Evolutionary conservation across 176 grass and related monocot genomes (phyloP).

Genomic region (Eleusine indica): DNA sequence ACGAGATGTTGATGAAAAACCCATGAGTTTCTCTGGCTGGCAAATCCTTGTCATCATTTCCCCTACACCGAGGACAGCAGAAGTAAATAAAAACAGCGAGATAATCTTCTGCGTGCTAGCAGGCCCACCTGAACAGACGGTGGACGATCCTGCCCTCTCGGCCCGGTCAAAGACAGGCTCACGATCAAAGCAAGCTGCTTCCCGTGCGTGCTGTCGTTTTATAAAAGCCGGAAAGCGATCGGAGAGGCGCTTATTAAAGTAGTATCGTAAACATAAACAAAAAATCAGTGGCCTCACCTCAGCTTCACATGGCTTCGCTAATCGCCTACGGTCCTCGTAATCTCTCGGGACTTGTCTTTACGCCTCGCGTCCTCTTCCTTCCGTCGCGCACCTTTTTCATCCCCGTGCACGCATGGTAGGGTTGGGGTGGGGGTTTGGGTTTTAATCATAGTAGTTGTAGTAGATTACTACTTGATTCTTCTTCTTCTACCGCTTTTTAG

Average conservation of each 20-base stretch:
- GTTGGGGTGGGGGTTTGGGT: background rate
- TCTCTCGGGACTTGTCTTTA: constrained; percentile 50
- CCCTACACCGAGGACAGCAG: background rate
- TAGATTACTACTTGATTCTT: constrained; percentile 2
- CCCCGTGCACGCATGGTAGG: background rate
- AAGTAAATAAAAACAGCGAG: background rate
- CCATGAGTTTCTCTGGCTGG: background rate
- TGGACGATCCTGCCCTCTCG: constrained; percentile 2
- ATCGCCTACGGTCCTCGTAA: constrained; percentile 11
- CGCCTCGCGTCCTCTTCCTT: background rate
- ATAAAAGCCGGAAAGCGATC: constrained; percentile 31
- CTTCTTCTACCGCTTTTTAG: constrained; percentile 17
- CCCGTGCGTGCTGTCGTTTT: constrained; percentile 40
- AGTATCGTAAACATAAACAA: background rate
- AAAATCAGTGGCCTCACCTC: background rate
- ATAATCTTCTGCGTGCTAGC: background rate
- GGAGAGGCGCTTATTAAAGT: constrained; percentile 15
- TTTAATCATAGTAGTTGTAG: background rate
- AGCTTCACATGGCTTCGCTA: constrained; percentile 22
- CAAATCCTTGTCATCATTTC: background rate
- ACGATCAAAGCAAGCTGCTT: constrained; percentile 41
- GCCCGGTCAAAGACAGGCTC: constrained; percentile 39
- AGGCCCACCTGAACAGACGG: background rate
- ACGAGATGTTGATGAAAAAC: background rate
- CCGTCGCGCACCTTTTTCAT: constrained; percentile 16